Evolutionary conservation across 106 monocot genomes (phyloP), one percentile per base, ranked within the genome.

Genomic region (Dioscorea zingiberensis): DNA sequence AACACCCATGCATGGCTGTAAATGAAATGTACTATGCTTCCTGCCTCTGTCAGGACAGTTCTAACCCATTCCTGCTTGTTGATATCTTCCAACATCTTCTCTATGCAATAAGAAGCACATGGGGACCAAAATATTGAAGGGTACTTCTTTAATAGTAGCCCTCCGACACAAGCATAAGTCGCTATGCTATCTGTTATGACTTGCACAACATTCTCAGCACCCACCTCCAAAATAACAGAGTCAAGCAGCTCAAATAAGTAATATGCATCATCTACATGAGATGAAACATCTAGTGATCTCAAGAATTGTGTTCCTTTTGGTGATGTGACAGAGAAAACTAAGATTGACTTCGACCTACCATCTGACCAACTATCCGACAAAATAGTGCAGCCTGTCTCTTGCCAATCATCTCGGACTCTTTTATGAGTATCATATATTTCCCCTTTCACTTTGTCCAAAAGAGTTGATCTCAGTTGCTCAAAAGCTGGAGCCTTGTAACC

Each of bases 31-130:
- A 63, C 58, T 12, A 76, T 65, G 53, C 44, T 72, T 63, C 63
- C 63, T 24, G 72, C 68, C 63, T 76, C 81, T 58, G 72, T 71
- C 62, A 81, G 53, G 18, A 68, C 76, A 58, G 48, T 57, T 12
- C 58, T 59, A 14, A 76, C 46, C 63, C 68, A 72, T 26, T 81
- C 81, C 15, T 28, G 68, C 71, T 76, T 72, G 61, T 75, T 76
- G 14, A 81, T 73, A 64, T 81, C 81, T 23, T 81, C 81, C 24
- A 81, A 64, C 69, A 81, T 81, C 29, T 73, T 77, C 76, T 81
- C 73, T 17, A 81, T 69, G n/a, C 69, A 73, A 60, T 69, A 77
- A 54, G 77, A 81, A 60, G 81, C 76, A 73, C 81, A 81, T 46
- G 77, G 77, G 69, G 73, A 73, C 71, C 66, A 76, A 64, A 81